Conservation (phyloP, 768 basidiomycete genomes). For the Daedaleopsis nitida region DNA sequence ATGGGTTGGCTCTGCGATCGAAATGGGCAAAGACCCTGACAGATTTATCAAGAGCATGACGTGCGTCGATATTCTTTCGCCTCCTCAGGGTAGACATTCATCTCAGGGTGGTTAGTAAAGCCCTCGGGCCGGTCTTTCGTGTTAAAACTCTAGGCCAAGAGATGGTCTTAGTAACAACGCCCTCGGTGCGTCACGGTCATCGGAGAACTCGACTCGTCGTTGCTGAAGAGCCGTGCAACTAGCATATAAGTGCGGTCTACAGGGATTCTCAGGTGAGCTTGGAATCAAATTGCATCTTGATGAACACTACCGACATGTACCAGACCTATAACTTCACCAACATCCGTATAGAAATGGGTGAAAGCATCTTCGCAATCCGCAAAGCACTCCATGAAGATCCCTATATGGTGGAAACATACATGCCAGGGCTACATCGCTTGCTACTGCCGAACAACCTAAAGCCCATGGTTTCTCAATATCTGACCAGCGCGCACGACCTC, state of each 20-base stretch:
- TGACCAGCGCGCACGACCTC: slow-evolving; percentile 5
- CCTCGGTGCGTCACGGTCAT: slow-evolving; percentile 10
- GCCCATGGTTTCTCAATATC: slow-evolving; percentile 14
- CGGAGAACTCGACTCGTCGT: background rate
- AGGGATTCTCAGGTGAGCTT: slow-evolving; percentile 20
- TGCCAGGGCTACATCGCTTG: slow-evolving; percentile 16
- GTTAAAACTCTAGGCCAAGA: slow-evolving; percentile 21
- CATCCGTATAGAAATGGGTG: slow-evolving; percentile 18
- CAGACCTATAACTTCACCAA: slow-evolving; percentile 21
- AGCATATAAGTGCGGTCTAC: slow-evolving; percentile 23
- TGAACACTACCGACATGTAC: background rate
- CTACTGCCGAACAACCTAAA: slow-evolving; percentile 16
- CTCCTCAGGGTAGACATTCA: no score
- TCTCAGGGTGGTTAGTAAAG: slow-evolving; percentile 11
- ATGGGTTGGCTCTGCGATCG: slow-evolving; percentile 25
- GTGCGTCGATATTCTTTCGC: slow-evolving; percentile 6
- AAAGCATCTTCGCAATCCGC: background rate
- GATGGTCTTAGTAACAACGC: slow-evolving; percentile 26
- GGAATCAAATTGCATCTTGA: background rate
- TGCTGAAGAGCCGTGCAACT: background rate
- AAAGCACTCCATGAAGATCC: background rate
- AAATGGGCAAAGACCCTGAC: slow-evolving; percentile 25
- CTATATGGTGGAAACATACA: slow-evolving; percentile 14
- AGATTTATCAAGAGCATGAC: slow-evolving; percentile 20
- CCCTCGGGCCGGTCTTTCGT: slow-evolving; percentile 24